phyloP scores from a whole-genome alignment of 805 yeast species.

The Dipodascopsis uninucleata region DNA sequence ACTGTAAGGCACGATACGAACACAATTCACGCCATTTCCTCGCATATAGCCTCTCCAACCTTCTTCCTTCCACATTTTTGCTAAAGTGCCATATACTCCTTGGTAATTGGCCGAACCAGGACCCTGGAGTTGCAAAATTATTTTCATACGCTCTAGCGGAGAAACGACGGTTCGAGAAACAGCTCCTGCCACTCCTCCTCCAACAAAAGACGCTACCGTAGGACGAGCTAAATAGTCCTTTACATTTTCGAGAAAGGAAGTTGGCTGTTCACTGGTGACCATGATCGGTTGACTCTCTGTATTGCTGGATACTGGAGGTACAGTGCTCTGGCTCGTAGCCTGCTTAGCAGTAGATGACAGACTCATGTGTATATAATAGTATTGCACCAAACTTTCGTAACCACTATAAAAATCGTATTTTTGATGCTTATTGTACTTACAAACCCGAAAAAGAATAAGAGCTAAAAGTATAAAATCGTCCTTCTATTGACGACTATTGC shows the following conservation, averaged over 20 bases:
- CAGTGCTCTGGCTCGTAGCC: constrained; percentile 1
- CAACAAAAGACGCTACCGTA: constrained; percentile 71
- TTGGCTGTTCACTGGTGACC: not conserved
- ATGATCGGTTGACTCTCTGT: too few relatives aligned
- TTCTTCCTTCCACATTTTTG: constrained; percentile 80
- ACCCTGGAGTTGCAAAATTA: constrained; percentile 84
- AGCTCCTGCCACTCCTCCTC: constrained; percentile 97
- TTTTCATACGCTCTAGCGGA: constrained; percentile 92
- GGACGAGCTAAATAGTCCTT: constrained; percentile 32
- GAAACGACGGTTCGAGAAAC: constrained; percentile 89
- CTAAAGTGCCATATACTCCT: constrained; percentile 75
- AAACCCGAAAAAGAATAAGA: too few relatives aligned
- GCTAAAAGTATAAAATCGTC: too few relatives aligned
- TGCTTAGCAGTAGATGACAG: constrained; percentile 3
- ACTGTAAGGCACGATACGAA: constrained; percentile 86
- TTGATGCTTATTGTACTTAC: too few relatives aligned
- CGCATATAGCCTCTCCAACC: constrained; percentile 87
- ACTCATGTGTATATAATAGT: constrained; percentile 1
- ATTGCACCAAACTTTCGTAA: not conserved
- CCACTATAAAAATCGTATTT: not conserved
- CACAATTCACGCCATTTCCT: constrained; percentile 87
- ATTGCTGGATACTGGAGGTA: constrained; percentile 6
- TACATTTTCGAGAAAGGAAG: not conserved
- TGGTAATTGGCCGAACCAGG: constrained; percentile 44
- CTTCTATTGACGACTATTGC: too few relatives aligned